Evolutionary conservation across 768 basidiomycete species (phyloP), one percentile per base, ranked within the genome.

Genomic region (Trametes elegans): DNA sequence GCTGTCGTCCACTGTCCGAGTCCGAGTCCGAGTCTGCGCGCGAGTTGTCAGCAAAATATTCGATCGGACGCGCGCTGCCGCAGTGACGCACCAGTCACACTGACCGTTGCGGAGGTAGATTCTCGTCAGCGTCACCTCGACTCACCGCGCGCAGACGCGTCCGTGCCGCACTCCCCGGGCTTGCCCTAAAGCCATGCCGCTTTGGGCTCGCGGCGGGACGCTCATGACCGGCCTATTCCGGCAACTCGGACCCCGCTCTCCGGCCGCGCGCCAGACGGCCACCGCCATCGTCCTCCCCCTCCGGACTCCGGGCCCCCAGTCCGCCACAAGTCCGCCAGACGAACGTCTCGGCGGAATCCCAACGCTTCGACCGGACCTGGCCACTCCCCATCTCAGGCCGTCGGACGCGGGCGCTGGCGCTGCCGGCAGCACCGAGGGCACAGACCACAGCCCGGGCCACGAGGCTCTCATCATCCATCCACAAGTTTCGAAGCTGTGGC

Each of bases 111-210:
- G n/a, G n/a, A n/a, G n/a, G n/a, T n/a, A n/a, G n/a, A n/a, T n/a
- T n/a, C n/a, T n/a, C n/a, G n/a, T n/a, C n/a, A n/a, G n/a, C n/a
- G n/a, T n/a, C n/a, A n/a, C n/a, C n/a, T n/a, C 57, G 57, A 46
- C 46, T 53, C 55, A 55, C 56, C 40, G n/a, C n/a, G n/a, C n/a
- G n/a, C n/a, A n/a, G n/a, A n/a, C n/a, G n/a, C n/a, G 45, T 29
- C 51, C 61, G 61, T 54, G 54, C 59, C 59, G 59, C 41, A 57
- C 46, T 19, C 45, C 49, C 58, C 58, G 61, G 47, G 16, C 59
- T 57, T 60, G 60, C 59, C 61, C 61, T 60, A 50, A 60, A 63
- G 19, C 47, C 18, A 7, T 21, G 18, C 52, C 52, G 7, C 24
- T 31, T 42, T 39, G 1, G 56, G 59, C 39, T 32, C 10, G 18